A percentile compares a stretch with the other conserved stretches of the same genome.
These are phyloP conservation scores for Teunomyces stri DNA, from an alignment of 805 yeast genomes.

Conservation along the genomic window DNA sequence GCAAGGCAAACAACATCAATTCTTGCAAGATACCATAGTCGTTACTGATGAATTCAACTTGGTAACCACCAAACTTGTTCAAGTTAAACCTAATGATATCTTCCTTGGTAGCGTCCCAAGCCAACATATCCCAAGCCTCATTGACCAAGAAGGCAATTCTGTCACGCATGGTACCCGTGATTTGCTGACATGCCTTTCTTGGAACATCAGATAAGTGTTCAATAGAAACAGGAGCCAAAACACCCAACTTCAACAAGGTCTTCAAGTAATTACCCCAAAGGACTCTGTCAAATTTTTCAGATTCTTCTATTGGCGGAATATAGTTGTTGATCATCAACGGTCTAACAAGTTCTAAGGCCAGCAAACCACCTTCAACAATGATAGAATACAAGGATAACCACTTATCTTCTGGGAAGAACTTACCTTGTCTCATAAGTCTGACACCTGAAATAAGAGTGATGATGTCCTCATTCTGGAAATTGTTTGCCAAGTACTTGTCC, in stretches of 20 bases:
- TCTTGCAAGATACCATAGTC: constrained; percentile 63
- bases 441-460: constrained; percentile 47
- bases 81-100: constrained; percentile 59
- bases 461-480: constrained; percentile 44
- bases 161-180: constrained; percentile 62
- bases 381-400: constrained; percentile 72
- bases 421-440: constrained; percentile 50
- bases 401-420: constrained; percentile 61
- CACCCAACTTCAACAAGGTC: constrained; percentile 55
- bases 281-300: constrained; percentile 54
- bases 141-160: constrained; percentile 54
- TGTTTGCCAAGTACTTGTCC: constrained; percentile 38
- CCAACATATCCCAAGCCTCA: constrained; percentile 72
- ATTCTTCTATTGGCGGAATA: constrained; percentile 50
- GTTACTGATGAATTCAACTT: constrained; percentile 56
- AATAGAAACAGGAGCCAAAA: constrained; percentile 65
- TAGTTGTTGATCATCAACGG: constrained; percentile 48
- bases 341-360: constrained; percentile 51
- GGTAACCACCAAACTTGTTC: constrained; percentile 65
- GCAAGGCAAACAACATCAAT: constrained; percentile 65
- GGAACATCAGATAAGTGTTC: constrained; percentile 74
- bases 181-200: constrained; percentile 61
- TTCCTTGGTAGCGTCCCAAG: constrained; percentile 56
- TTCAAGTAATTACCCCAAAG: constrained; percentile 70
- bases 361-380: constrained; percentile 54